phyloP scores from a whole-genome alignment of 2,329 filamentous ascomycete species.

The Zalaria obscura region DNA sequence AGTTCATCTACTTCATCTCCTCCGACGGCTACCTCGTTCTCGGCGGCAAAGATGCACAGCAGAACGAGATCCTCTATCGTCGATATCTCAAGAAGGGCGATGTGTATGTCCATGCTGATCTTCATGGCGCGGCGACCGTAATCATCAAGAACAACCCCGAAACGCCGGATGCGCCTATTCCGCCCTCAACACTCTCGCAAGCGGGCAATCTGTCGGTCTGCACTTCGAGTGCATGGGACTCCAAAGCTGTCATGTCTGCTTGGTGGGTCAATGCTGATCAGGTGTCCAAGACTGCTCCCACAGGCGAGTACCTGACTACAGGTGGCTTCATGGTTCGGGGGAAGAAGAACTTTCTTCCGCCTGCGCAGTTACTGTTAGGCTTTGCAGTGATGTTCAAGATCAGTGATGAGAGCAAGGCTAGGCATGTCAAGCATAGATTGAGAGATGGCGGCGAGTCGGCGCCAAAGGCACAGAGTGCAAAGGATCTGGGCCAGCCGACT shows the following conservation, averaged over 20 bases:
- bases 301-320: conserved; percentile 63
- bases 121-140: conserved; percentile 70
- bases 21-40: conserved; percentile 90
- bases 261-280: conserved; percentile 92
- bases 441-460: conserved; percentile 21
- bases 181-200: conserved; percentile 80
- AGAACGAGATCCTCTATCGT: conserved; percentile 85
- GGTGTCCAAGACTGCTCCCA: conserved; percentile 70
- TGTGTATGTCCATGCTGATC: conserved; percentile 79
- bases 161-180: conserved; percentile 71
- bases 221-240: conserved; percentile 85
- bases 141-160: conserved; percentile 78
- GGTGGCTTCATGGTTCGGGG: conserved; percentile 73
- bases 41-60: conserved; percentile 70
- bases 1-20: conserved; percentile 90
- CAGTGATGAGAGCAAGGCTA: conserved; percentile 71
- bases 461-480: not conserved
- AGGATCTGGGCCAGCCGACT: not conserved
- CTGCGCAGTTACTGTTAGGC: conserved; percentile 73
- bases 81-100: conserved; percentile 79
- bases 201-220: conserved; percentile 76
- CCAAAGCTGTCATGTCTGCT: conserved; percentile 86
- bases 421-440: conserved; percentile 62
- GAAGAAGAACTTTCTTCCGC: conserved; percentile 82
- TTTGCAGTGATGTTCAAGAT: conserved; percentile 81